Evolutionary conservation across 78 protist species (phyloP), one percentile per base, ranked within the genome.

Genomic region (Chrysochromulina tobinii): DNA sequence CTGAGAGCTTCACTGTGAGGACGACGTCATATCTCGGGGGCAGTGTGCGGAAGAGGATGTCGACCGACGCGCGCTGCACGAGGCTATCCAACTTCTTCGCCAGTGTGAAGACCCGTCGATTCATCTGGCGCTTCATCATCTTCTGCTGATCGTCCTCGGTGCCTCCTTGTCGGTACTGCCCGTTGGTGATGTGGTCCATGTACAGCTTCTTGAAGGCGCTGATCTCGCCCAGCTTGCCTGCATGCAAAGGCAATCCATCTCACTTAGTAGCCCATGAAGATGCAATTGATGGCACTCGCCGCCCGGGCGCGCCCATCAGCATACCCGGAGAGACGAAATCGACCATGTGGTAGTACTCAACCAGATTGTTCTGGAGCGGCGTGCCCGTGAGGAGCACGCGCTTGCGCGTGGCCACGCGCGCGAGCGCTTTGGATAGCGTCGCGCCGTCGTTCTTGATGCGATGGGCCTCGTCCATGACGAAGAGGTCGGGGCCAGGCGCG

Each of bases 381-480:
- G 96, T 95, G 54, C 96, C 96, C 15, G 96, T 95, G n/a, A 91
- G 89, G 18, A 83, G 15, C 27, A 91, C 11, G 27, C 93, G 93
- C 38, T 89, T 79, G 25, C 9, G 54, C 23, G 93, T 91, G n/a
- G 51, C 20, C 83, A 83, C 61, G 25, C 55, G 53, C 57, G 38
- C 6, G 1, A 90, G 85, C 64, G 9, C 77, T 38, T 25, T 84
- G 83, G 68, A 87, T 21, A 92, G 55, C 23, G 51, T 6, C 15
- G 64, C 25, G 61, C 53, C 90, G 1, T 53, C 66, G 14, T 91
- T 91, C 69, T 96, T 96, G 73, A 96, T 83, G 21, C 84, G 38
- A 69, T 95, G 97, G 14, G 96, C 97, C 84, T 96, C 98, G 79
- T 96, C 98, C 21, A 95, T 59, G 11, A 96, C 85, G 27, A 96